phyloP scores from a whole-genome alignment of 2,329 filamentous ascomycete genomes.

The Grosmannia serpens region DNA sequence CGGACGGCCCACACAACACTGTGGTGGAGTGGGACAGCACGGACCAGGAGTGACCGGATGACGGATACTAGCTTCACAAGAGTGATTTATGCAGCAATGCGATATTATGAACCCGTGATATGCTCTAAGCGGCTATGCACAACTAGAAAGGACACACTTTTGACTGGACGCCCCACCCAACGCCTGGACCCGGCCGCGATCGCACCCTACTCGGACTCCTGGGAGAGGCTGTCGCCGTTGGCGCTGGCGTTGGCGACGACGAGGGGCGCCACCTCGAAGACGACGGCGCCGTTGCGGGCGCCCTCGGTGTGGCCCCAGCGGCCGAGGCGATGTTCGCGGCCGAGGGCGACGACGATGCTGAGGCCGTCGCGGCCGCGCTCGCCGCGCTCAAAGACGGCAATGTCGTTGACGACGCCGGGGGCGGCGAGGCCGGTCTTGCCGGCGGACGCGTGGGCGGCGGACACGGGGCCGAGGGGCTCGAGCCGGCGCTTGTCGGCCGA shows the following conservation, averaged over 20 bases:
- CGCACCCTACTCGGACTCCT: too few relatives aligned
- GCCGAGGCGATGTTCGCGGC: slow-evolving; percentile 76
- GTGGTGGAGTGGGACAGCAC: too few relatives aligned
- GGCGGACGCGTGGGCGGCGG: slow-evolving; percentile 18
- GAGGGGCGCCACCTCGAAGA: slow-evolving; percentile 65
- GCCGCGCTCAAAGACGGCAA: slow-evolving; percentile 76
- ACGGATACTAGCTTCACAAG: too few relatives aligned
- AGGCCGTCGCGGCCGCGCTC: slow-evolving; percentile 65
- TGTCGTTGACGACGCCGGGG: slow-evolving; percentile 71
- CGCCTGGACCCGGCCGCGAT: too few relatives aligned
- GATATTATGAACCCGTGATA: not conserved
- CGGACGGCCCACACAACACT: too few relatives aligned
- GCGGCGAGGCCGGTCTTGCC: slow-evolving; percentile 1
- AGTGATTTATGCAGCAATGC: not conserved
- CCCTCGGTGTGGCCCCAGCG: slow-evolving; percentile 58
- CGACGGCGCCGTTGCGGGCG: slow-evolving; percentile 71
- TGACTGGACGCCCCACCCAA: too few relatives aligned
- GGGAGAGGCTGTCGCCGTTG: too few relatives aligned
- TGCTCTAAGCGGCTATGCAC: not conserved
- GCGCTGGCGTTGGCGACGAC: slow-evolving; percentile 19
- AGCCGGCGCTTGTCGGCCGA: slow-evolving; percentile 73
- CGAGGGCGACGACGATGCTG: slow-evolving; percentile 75
- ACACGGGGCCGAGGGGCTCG: slow-evolving; percentile 59
- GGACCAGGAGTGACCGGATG: too few relatives aligned
- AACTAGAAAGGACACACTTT: not conserved